A percentile compares a stretch with the other conserved stretches of the same genome.
phyloP scores from a whole-genome alignment of 2,329 filamentous ascomycete genomes.

The Claviceps purpurea region DNA sequence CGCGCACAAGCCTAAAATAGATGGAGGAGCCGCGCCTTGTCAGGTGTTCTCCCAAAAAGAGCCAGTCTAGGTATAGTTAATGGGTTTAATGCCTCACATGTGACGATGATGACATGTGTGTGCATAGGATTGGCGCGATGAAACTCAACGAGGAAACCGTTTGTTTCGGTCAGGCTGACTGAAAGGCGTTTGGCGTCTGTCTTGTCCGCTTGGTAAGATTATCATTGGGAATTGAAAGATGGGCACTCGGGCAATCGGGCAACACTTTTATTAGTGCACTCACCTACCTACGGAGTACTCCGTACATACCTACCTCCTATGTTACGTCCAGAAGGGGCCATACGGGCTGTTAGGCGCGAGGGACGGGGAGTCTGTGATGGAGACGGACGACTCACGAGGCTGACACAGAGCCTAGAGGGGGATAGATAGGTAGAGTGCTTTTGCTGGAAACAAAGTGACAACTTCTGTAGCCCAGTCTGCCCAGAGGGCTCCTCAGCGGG shows the following conservation, averaged over 20 bases:
- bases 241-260: too few relatives aligned
- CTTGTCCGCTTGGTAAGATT: not conserved
- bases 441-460: too few relatives aligned
- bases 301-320: too few relatives aligned
- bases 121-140: conserved; percentile 1
- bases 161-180: not conserved
- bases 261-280: too few relatives aligned
- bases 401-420: not conserved
- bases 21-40: not conserved
- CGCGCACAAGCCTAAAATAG: too few relatives aligned
- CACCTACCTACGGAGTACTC: too few relatives aligned
- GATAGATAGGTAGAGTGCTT: not conserved
- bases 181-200: not conserved
- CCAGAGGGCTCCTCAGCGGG: too few relatives aligned
- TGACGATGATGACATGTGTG: not conserved
- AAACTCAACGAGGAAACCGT: conserved; percentile 1
- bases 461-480: too few relatives aligned
- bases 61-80: not conserved
- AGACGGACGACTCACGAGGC: not conserved
- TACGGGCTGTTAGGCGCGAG: too few relatives aligned
- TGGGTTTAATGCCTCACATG: conserved; percentile 5
- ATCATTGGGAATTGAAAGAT: too few relatives aligned
- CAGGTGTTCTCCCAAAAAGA: not conserved
- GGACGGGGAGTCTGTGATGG: not conserved
- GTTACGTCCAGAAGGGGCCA: too few relatives aligned